phyloP scores from a whole-genome alignment of 1,284 basidiomycete genomes.

The Pseudomicrostroma phylloplanum region DNA sequence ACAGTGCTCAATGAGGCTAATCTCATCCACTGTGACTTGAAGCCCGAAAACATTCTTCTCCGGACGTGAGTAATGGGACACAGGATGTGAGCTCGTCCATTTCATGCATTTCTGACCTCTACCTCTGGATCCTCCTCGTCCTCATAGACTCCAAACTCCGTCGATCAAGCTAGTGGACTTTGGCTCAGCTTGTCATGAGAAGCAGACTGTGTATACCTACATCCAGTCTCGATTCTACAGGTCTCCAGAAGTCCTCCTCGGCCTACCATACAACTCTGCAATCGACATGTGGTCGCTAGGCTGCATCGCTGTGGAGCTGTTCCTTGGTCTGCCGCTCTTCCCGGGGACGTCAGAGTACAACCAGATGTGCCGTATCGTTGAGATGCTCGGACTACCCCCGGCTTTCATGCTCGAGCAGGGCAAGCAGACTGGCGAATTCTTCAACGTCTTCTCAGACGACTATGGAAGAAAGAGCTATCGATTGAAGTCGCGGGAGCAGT shows the following conservation, averaged over 20 bases:
- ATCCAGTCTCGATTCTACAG: conserved; percentile 99
- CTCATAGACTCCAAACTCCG: conserved; percentile 69
- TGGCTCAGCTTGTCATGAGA: conserved; percentile 95
- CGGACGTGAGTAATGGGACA: conserved; percentile 22
- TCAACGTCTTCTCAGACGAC: conserved; percentile 70
- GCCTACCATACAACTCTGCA: conserved; percentile 84
- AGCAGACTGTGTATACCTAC: conserved; percentile 98
- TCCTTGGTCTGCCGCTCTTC: conserved; percentile 90
- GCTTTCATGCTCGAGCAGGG: conserved; percentile 89
- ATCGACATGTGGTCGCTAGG: conserved; percentile 96
- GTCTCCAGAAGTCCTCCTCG: conserved; percentile 91
- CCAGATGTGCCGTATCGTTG: conserved; percentile 89
- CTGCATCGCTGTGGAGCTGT: conserved; percentile 94
- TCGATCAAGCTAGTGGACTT: conserved; percentile 99
- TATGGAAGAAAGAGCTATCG: conserved; percentile 81
- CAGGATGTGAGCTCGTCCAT: not conserved
- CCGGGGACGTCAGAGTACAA: conserved; percentile 99
- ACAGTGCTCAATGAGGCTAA: conserved; percentile 88
- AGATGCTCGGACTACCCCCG: conserved; percentile 94
- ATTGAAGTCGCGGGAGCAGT: conserved; percentile 88
- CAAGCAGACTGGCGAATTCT: conserved; percentile 92
- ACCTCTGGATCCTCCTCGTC: conserved; percentile 53
- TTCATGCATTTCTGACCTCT: conserved; percentile 10
- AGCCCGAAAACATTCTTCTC: conserved; percentile 56
- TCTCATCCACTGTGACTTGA: conserved; percentile 95